phyloP scores from a whole-genome alignment of 768 basidiomycete species.

The Lentinula detonsa region DNA sequence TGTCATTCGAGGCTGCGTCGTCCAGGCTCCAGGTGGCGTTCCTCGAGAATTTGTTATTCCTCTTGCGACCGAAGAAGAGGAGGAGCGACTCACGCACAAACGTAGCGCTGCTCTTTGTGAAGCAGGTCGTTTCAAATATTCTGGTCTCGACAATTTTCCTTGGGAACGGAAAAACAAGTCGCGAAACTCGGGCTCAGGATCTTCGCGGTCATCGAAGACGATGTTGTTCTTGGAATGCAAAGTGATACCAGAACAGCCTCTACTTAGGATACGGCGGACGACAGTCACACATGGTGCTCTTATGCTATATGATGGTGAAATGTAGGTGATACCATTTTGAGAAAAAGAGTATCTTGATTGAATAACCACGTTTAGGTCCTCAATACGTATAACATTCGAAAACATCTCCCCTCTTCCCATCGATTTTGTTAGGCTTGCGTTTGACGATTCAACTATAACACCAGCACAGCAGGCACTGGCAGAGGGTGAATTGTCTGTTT shows the following conservation, averaged over 20 bases:
- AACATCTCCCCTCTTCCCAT: constrained; percentile 81
- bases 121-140: constrained; percentile 62
- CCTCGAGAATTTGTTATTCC: constrained; percentile 73
- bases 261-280: constrained; percentile 79
- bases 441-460: constrained; percentile 85
- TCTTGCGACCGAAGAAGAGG: constrained; percentile 64
- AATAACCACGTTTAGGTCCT: constrained; percentile 47
- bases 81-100: constrained; percentile 48
- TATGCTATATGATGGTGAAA: constrained; percentile 95
- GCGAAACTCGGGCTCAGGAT: constrained; percentile 23
- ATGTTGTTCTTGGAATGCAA: constrained; percentile 69
- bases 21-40: constrained; percentile 70
- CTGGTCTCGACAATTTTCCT: constrained; percentile 65
- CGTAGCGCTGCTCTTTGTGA: constrained; percentile 63
- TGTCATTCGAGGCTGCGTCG: constrained; percentile 68
- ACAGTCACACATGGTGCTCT: constrained; percentile 91
- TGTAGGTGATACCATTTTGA: constrained; percentile 36
- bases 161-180: constrained; percentile 45
- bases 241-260: constrained; percentile 83
- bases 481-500: constrained; percentile 76
- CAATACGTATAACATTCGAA: constrained; percentile 81
- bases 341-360: not conserved
- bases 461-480: constrained; percentile 71
- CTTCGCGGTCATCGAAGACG: constrained; percentile 18
- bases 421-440: constrained; percentile 80